A percentile compares a stretch with the other conserved stretches of the same genome.
These are phyloP conservation scores for Poterioochromonas sp. DNA, from an alignment of 352 stramenopile species.

Conservation along the genomic window DNA sequence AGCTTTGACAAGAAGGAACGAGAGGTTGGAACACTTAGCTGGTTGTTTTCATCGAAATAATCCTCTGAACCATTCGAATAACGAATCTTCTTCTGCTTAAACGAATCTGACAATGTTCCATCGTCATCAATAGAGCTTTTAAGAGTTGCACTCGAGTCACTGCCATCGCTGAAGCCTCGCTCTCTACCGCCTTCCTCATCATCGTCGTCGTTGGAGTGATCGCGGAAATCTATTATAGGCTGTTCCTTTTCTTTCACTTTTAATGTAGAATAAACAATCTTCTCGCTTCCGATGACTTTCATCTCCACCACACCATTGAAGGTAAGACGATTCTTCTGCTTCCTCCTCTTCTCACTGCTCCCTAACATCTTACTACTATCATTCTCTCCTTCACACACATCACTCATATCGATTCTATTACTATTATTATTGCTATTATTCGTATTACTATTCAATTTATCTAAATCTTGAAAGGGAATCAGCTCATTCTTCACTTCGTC, in stretches of 20 bases:
- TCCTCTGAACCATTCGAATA: conserved; percentile 14
- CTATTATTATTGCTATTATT: too few species aligned
- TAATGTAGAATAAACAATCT: not conserved
- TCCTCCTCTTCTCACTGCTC: not conserved
- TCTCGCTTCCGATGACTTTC: not conserved
- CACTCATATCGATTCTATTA: too few species aligned
- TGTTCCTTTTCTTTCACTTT: not conserved
- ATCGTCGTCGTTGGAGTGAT: not conserved
- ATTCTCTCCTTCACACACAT: too few species aligned
- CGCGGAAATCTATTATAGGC: too few species aligned
- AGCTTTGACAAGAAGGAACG: not conserved
- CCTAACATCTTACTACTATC: too few species aligned
- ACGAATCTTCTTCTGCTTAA: not conserved
- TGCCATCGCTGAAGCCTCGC: not conserved
- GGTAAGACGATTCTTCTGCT: not conserved
- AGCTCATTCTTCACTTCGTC: too few species aligned
- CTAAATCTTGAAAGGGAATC: too few species aligned
- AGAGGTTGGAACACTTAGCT: not conserved
- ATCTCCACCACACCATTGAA: not conserved
- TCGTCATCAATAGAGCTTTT: not conserved
- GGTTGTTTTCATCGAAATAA: too few species aligned
- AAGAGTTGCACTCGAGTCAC: not conserved
- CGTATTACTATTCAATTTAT: too few species aligned
- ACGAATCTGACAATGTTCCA: not conserved
- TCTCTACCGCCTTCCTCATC: not conserved